A percentile compares a stretch with the other conserved stretches of the same genome.
These are phyloP conservation scores for Agapanthus africanus DNA, from an alignment of 106 monocot genomes.

Conservation along the genomic window DNA sequence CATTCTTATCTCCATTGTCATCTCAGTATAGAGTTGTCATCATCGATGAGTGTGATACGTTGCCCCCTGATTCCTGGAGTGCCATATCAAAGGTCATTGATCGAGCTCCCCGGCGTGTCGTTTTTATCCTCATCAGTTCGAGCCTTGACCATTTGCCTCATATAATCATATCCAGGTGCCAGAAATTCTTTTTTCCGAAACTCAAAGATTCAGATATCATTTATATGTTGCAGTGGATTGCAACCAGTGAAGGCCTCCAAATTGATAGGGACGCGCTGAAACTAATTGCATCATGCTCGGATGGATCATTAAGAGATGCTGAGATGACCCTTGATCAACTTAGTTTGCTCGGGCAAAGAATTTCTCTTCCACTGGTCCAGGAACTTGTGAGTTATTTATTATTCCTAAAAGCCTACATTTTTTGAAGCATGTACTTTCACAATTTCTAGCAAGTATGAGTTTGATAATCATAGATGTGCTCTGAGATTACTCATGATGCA, in stretches of 20 bases:
- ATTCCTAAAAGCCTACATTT: background rate
- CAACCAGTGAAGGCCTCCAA: conserved; percentile 66
- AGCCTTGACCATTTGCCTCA: conserved; percentile 75
- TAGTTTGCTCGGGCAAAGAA: conserved; percentile 82
- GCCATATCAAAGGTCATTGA: conserved; percentile 60
- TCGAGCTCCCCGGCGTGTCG: conserved; percentile 52
- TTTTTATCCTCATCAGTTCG: conserved; percentile 68
- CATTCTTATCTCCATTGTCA: conserved; percentile 24
- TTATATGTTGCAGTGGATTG: conserved; percentile 54
- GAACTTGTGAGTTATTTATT: conserved; percentile 73
- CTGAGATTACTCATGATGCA: background rate
- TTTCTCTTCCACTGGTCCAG: conserved; percentile 77
- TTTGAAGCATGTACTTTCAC: background rate
- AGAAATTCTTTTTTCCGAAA: conserved; percentile 94
- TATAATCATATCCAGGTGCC: conserved; percentile 76
- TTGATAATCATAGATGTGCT: background rate
- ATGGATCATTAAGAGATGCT: conserved; percentile 94
- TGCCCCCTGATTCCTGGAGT: conserved; percentile 63
- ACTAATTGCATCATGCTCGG: conserved; percentile 77
- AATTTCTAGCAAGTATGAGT: background rate
- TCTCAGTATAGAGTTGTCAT: conserved; percentile 77
- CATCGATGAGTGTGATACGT: conserved; percentile 71
- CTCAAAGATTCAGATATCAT: conserved; percentile 78
- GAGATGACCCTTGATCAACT: conserved; percentile 96
- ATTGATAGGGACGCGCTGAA: conserved; percentile 74